Percentiles rank a stretch among this genome's conserved stretches.
These are phyloP conservation scores for Galeopsis tetrahit DNA, from an alignment of 257 asterid genomes.

Conservation along the genomic window DNA sequence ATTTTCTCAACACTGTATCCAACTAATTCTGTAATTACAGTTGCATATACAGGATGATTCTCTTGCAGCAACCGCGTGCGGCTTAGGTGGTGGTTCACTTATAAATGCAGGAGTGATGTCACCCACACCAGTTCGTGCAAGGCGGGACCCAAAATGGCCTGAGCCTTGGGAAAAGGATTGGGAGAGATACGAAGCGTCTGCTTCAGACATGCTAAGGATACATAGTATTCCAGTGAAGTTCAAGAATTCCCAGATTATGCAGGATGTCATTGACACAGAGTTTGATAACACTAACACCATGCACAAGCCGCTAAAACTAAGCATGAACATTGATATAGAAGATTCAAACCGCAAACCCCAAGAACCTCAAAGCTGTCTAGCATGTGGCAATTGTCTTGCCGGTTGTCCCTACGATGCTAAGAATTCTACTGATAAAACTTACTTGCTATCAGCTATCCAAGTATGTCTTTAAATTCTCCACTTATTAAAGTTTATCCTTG, in stretches of 20 bases:
- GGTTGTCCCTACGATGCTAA: conserved; percentile 69
- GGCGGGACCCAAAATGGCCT: conserved; percentile 57
- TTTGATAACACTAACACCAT: conserved; percentile 15
- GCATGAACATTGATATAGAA: conserved; percentile 49
- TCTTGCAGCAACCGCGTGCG: conserved; percentile 53
- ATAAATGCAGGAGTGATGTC: conserved; percentile 61
- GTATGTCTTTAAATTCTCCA: conserved; percentile 31
- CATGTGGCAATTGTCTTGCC: conserved; percentile 66
- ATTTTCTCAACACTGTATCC: background rate
- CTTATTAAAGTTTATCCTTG: background rate
- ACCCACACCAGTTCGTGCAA: conserved; percentile 45
- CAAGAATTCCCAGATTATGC: conserved; percentile 47
- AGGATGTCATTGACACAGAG: conserved; percentile 35
- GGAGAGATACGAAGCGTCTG: conserved; percentile 49
- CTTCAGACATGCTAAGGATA: conserved; percentile 49
- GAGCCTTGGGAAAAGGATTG: conserved; percentile 62
- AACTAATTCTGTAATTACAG: conserved; percentile 23
- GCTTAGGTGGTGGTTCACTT: conserved; percentile 69
- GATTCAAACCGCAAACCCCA: conserved; percentile 28
- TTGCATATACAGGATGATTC: conserved; percentile 48
- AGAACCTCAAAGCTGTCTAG: conserved; percentile 45
- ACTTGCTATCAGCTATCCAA: conserved; percentile 54
- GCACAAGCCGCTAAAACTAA: conserved; percentile 43
- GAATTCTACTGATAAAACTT: conserved; percentile 55
- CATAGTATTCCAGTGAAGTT: conserved; percentile 50